phyloP scores from a whole-genome alignment of 2,329 filamentous ascomycete species.

The Claviceps spartinae region DNA sequence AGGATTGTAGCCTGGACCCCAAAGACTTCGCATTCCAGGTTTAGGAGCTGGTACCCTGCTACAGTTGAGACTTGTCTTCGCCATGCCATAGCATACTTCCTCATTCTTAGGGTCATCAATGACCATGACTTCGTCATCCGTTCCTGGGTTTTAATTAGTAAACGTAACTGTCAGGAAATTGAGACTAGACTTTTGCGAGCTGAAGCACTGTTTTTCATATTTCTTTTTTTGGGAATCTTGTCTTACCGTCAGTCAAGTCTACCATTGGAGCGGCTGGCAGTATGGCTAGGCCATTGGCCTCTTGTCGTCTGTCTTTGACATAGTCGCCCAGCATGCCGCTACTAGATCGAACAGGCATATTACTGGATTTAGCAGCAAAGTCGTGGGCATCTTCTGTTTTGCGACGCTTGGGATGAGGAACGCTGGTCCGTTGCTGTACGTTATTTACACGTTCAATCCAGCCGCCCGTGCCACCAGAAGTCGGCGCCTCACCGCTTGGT shows the following conservation, averaged over 20 bases:
- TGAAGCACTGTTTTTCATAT: not conserved
- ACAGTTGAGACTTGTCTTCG: slow-evolving; percentile 56
- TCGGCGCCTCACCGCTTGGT: slow-evolving; percentile 11
- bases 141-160: slow-evolving; percentile 8
- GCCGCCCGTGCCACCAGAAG: slow-evolving; percentile 32
- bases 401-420: slow-evolving; percentile 50
- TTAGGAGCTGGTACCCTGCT: slow-evolving; percentile 56
- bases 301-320: slow-evolving; percentile 44
- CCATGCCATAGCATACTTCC: slow-evolving; percentile 69
- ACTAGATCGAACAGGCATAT: slow-evolving; percentile 23
- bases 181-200: not conserved
- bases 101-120: slow-evolving; percentile 48
- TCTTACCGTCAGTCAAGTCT: slow-evolving; percentile 44
- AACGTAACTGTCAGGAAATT: not conserved
- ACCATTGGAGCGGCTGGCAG: slow-evolving; percentile 30
- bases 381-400: slow-evolving; percentile 38
- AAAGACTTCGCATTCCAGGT: slow-evolving; percentile 45
- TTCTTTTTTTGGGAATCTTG: not conserved
- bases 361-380: slow-evolving; percentile 23
- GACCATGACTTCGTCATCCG: slow-evolving; percentile 45
- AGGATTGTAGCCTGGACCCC: slow-evolving; percentile 51
- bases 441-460: slow-evolving; percentile 68
- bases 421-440: slow-evolving; percentile 49
- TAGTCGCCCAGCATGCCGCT: slow-evolving; percentile 51
- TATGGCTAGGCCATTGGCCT: slow-evolving; percentile 20